Conservation (phyloP, 1,139 yeast species). For the Saccharomyces uvarum region DNA sequence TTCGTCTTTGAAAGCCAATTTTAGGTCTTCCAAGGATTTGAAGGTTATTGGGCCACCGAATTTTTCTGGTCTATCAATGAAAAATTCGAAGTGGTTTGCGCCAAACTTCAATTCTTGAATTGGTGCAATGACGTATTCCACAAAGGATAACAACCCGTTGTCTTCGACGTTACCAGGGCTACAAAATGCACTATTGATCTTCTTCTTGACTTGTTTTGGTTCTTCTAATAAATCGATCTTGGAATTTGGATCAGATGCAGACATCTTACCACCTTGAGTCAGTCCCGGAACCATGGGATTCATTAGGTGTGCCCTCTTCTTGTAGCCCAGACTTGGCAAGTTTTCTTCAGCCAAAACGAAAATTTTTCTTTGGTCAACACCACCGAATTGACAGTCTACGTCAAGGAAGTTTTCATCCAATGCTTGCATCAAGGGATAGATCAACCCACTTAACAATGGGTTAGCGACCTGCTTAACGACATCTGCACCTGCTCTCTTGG, state of each 20-base stretch:
- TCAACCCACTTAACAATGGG: conserved; percentile 86
- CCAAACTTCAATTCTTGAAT: conserved; percentile 66
- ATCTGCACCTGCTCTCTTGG: conserved; percentile 98
- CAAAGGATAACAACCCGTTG: conserved; percentile 82
- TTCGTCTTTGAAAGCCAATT: conserved; percentile 62
- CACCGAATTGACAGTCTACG: conserved; percentile 95
- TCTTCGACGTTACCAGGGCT: conserved; percentile 90
- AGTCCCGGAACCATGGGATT: conserved; percentile 98
- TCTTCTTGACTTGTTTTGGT: conserved; percentile 80
- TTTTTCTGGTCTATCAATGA: conserved; percentile 86
- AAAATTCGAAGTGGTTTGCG: conserved; percentile 51
- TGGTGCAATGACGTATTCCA: conserved; percentile 79
- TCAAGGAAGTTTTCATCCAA: conserved; percentile 86
- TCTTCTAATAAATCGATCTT: conserved; percentile 89
- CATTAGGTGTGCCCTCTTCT: conserved; percentile 97
- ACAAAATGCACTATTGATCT: conserved; percentile 86
- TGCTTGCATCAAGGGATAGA: conserved; percentile 98
- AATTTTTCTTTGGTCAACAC: conserved; percentile 97
- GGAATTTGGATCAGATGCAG: conserved; percentile 97
- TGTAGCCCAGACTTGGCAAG: conserved; percentile 79
- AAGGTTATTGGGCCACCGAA: conserved; percentile 89
- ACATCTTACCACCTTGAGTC: conserved; percentile 96
- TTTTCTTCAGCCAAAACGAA: conserved; percentile 96
- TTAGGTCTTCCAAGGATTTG: conserved; percentile 59
- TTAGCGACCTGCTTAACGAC: conserved; percentile 96